Conservation (phyloP, 2,329 filamentous ascomycete genomes). For the Trichoderma sp. region DNA sequence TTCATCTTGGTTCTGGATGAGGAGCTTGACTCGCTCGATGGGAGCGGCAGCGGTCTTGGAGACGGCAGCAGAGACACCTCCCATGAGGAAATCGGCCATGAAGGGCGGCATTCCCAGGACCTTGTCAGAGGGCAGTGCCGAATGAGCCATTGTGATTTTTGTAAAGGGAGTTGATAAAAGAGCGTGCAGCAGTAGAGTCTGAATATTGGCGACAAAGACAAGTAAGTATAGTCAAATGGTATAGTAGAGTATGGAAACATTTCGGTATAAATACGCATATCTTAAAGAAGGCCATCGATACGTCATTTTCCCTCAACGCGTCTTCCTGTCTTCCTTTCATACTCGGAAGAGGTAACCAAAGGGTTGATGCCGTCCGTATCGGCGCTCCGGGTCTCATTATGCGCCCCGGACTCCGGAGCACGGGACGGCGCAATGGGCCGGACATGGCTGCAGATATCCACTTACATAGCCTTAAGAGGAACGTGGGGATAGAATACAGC, state of each 20-base stretch:
- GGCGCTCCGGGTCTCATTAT: background rate
- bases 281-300: background rate
- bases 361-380: background rate
- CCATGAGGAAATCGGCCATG: background rate
- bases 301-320: background rate
- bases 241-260: background rate
- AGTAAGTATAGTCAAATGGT: background rate
- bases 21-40: slow-evolving; percentile 15
- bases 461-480: background rate
- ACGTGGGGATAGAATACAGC: background rate
- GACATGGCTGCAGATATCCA: background rate
- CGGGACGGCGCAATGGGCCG: background rate
- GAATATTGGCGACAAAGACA: no score
- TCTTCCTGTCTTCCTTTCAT: background rate
- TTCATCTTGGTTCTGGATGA: slow-evolving; percentile 14
- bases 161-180: background rate
- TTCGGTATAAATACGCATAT: background rate
- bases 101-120: background rate
- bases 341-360: background rate
- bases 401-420: background rate
- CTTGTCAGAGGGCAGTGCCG: background rate
- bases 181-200: background rate
- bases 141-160: background rate
- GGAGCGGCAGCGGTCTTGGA: slow-evolving; percentile 8
- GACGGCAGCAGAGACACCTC: slow-evolving; percentile 1